Evolutionary conservation across 441 rosid species (phyloP).

Genomic region (Flueggea neowawraea): DNA sequence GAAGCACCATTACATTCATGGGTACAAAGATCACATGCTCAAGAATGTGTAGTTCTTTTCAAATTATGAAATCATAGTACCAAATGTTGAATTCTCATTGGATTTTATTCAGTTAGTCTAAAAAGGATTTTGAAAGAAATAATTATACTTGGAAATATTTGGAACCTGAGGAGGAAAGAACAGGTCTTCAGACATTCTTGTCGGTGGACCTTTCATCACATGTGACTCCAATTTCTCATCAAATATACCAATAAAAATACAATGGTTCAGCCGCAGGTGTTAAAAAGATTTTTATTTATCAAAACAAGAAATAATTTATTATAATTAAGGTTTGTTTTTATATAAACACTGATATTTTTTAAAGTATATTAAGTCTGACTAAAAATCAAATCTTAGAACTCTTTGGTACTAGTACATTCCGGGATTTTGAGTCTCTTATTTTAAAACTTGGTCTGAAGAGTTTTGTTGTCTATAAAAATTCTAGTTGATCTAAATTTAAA

Average conservation of each 20-base stretch:
- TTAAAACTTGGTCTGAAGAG: no score
- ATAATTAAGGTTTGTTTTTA: no score
- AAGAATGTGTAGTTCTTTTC: conserved; percentile 10
- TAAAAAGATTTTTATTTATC: no score
- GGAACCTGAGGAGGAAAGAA: background rate
- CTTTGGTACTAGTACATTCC: no score
- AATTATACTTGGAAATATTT: background rate
- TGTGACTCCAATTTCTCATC: conserved; percentile 15
- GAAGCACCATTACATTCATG: background rate
- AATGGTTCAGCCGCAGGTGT: conserved; percentile 3
- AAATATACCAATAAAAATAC: conserved; percentile 3
- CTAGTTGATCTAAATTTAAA: no score
- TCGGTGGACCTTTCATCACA: conserved; percentile 20
- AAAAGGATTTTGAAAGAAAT: no score
- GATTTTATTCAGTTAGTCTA: background rate
- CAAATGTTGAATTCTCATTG: conserved; percentile 2
- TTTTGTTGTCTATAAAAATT: no score
- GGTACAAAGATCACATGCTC: conserved; percentile 16
- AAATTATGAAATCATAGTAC: background rate
- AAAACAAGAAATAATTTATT: no score
- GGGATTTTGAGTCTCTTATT: no score
- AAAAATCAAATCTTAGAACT: no score
- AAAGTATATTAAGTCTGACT: no score
- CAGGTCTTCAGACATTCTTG: conserved; percentile 16
- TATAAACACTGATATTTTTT: no score